Evolutionary conservation across 1,284 basidiomycete species (phyloP), one percentile per base, ranked within the genome.

Genomic region (Rhodotorula mucilaginosa): DNA sequence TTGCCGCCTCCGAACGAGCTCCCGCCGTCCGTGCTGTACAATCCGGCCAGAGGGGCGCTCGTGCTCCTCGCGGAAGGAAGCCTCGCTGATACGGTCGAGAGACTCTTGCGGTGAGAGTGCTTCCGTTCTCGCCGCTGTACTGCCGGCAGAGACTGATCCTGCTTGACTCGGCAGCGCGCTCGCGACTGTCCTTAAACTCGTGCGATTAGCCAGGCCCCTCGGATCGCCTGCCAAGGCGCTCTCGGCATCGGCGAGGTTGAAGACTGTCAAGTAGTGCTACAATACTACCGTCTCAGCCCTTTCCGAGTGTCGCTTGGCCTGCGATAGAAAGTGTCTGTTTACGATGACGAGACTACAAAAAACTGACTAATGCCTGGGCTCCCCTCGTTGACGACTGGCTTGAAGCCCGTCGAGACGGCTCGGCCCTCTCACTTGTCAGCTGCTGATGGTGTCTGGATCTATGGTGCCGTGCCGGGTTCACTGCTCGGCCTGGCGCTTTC

Each of bases 61-160:
- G 64, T 69, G 5, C 52, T 72, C 12, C 39, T 57, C 29, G 48
- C 31, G 5, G 67, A 69, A 12, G 67, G 61, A 3, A 65, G 57
- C 3, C 31, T 66, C 21, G 61, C 56, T 0, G 39, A 47, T 12
- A 7, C 64, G 0, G 57, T 69, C 15, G 71, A 68, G 64, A 49
- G 52, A 18, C 39, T 72, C 8, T 23, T 72, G 29, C 56, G 62
- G 70, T 71, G 5, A 39, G 39, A 8, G 39, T 39, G 46, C 66
- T 61, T 23, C 19, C 16, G 12, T 7, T 49, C 18, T 49, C 48
- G 48, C 18, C 48, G 48, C 48, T 18, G 48, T 5, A 6, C 19
- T 49, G 48, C 23, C 48, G 18, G 3, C 19, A 19, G 19, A 49
- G 19, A 23, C 48, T 49, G 18, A 49, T 49, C 18, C 48, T 49